Conservation (phyloP, 2,329 filamentous ascomycete species). For the Penicillium corylophilum region DNA sequence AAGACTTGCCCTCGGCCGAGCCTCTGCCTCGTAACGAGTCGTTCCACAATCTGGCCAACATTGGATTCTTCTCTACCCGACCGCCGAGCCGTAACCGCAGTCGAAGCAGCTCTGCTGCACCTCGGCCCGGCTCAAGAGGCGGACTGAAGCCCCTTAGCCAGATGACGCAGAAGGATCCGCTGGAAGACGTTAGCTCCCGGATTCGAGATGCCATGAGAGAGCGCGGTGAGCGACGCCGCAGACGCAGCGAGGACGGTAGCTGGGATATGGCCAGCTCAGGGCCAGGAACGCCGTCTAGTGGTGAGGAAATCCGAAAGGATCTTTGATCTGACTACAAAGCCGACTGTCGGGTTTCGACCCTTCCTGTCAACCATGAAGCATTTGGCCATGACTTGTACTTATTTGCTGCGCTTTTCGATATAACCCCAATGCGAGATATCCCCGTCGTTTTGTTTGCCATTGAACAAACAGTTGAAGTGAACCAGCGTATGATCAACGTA, state of each 20-base stretch:
- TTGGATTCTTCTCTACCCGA: constrained; percentile 86
- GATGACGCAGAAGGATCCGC: constrained; percentile 64
- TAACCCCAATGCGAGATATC: constrained; percentile 23
- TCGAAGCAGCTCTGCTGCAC: constrained; percentile 67
- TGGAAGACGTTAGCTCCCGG: constrained; percentile 80
- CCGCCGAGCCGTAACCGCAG: constrained; percentile 78
- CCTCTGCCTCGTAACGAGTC: constrained; percentile 84
- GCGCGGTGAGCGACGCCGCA: constrained; percentile 63
- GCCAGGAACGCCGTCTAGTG: constrained; percentile 34
- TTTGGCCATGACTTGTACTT: constrained; percentile 10
- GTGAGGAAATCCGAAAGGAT: constrained; percentile 39
- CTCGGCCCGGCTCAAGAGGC: constrained; percentile 63
- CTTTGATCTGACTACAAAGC: constrained; percentile 22
- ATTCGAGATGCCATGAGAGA: constrained; percentile 83
- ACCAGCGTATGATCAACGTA: neutral
- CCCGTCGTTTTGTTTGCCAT: constrained; percentile 10
- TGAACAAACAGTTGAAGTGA: neutral
- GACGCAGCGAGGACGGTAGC: constrained; percentile 45
- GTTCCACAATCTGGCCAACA: constrained; percentile 82
- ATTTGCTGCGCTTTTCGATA: constrained; percentile 15
- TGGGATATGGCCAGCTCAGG: constrained; percentile 43
- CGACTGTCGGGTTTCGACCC: neutral
- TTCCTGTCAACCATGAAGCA: neutral
- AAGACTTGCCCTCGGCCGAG: constrained; percentile 34
- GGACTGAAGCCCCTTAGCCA: constrained; percentile 69